Evolutionary conservation across 2,329 filamentous ascomycete species (phyloP), one percentile per base, ranked within the genome.

Genomic region (Chrysoporthe deuterocubensis): DNA sequence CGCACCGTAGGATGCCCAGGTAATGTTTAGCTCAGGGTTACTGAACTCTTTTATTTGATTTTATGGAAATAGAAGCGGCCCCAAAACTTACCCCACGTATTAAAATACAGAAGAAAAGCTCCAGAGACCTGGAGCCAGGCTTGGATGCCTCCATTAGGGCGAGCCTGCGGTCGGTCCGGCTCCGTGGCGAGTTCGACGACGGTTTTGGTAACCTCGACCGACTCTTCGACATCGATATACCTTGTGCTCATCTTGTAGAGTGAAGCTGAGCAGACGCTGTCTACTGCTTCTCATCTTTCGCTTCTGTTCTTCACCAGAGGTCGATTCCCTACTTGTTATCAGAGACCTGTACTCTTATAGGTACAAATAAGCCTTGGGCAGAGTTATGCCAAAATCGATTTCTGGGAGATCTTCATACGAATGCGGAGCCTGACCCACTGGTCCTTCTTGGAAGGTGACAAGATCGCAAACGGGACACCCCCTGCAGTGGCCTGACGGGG

Each of bases 51-150:
- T 21, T 21, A 21, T 2, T 21, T 50, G 46, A 21, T 18, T 1
- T 50, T 26, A 50, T 9, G n/a, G 46, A 50, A 2, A 50, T 21
- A 50, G n/a, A 21, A 13, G 6, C 46, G 4, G 2, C 13, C 1
- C 7, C 4, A 1, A 14, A 37, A 70, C 70, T 48, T 69, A 73
- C 79, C 75, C 81, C 82, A 84, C 72, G 81, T 82, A 70, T 83
- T 83, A 70, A 84, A 82, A 69, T 82, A 82, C 7, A 82, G 71
- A 60, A 82, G 79, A 67, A 80, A 83, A 1, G 81, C 79, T 1
- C 80, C 81, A 11, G 81, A 48, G 7, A 83, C 81, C 71, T 84
- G 82, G 40, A 80, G 73, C 82, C 82, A 84, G 63, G 81, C 76
- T 18, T 69, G 69, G 16, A 79, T 37, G 3, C 81, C 81, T 5